A percentile compares a stretch with the other conserved stretches of the same genome.
These are phyloP conservation scores for Phaeotremella skinneri DNA, from an alignment of 768 basidiomycete genomes.

Conservation along the genomic window DNA sequence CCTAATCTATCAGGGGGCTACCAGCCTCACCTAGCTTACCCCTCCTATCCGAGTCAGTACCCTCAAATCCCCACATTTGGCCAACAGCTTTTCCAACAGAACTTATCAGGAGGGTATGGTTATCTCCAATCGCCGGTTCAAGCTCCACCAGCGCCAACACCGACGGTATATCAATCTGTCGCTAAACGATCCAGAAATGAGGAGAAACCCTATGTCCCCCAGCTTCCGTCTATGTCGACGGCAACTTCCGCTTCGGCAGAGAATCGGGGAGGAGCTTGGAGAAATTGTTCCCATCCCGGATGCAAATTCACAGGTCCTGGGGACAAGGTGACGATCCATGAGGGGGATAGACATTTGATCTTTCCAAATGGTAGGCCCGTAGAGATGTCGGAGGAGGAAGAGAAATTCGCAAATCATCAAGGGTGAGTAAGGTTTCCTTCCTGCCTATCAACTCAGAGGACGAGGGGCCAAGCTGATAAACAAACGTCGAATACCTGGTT, in stretches of 20 bases:
- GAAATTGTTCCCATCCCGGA: slow-evolving; percentile 45
- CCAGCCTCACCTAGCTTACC: slow-evolving; percentile 1
- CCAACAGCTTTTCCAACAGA: slow-evolving; percentile 22
- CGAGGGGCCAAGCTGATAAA: not conserved
- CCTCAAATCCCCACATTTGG: slow-evolving; percentile 9
- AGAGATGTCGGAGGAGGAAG: slow-evolving; percentile 47
- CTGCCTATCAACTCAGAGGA: not conserved
- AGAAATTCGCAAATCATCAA: slow-evolving; percentile 37
- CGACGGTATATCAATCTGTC: not conserved
- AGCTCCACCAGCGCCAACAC: not conserved
- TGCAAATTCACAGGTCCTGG: slow-evolving; percentile 49
- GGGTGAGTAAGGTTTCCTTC: slow-evolving; percentile 36
- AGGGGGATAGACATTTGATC: slow-evolving; percentile 52
- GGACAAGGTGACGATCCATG: slow-evolving; percentile 48
- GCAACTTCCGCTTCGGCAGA: not conserved
- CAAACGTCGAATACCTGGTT: not conserved
- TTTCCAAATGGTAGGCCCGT: slow-evolving; percentile 41
- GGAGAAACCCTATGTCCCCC: not conserved
- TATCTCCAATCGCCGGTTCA: slow-evolving; percentile 28
- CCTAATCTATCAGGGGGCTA: slow-evolving; percentile 8
- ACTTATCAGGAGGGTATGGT: slow-evolving; percentile 10
- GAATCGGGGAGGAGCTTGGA: slow-evolving; percentile 29
- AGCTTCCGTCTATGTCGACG: not conserved
- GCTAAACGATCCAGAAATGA: slow-evolving; percentile 6
- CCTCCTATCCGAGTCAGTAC: not conserved